phyloP scores from a whole-genome alignment of 345 rosid species.

The Microthlaspi erraticum region DNA sequence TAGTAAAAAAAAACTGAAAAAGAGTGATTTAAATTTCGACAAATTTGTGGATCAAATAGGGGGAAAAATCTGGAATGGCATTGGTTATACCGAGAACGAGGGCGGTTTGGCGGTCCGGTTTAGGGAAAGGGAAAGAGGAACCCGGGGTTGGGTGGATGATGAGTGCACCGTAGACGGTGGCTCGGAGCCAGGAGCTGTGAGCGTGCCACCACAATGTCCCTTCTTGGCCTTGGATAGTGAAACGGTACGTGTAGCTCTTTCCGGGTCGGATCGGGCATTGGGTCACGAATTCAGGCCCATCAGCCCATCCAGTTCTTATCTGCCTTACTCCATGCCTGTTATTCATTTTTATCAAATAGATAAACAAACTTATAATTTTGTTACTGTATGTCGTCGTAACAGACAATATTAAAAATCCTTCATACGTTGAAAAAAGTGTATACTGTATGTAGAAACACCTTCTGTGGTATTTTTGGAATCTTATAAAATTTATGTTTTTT shows the following conservation, averaged over 20 bases:
- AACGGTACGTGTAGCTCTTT: constrained; percentile 77
- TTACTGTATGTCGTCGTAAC: too few species aligned
- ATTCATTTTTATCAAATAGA: not conserved
- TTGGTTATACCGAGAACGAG: constrained; percentile 66
- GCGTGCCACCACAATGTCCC: constrained; percentile 99
- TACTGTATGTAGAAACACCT: not conserved
- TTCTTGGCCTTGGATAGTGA: constrained; percentile 80
- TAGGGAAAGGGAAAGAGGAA: constrained; percentile 72
- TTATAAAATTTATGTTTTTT: not conserved
- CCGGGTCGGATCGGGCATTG: constrained; percentile 97
- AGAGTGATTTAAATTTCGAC: not conserved
- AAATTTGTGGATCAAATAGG: not conserved
- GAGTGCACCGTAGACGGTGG: constrained; percentile 92
- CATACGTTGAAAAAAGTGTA: too few species aligned
- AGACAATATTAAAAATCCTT: too few species aligned
- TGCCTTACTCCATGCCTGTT: constrained; percentile 92
- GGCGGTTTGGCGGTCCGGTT: constrained; percentile 71
- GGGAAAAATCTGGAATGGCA: not conserved
- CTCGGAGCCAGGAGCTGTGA: constrained; percentile 97
- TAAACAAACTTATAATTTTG: not conserved
- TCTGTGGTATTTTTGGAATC: not conserved
- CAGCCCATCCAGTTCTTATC: constrained; percentile 88
- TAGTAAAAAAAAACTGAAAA: too few species aligned
- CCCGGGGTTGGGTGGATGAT: constrained; percentile 70
- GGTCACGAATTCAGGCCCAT: constrained; percentile 93